phyloP scores from a whole-genome alignment of 345 rosid species.

The Streptanthus diversifolius region DNA sequence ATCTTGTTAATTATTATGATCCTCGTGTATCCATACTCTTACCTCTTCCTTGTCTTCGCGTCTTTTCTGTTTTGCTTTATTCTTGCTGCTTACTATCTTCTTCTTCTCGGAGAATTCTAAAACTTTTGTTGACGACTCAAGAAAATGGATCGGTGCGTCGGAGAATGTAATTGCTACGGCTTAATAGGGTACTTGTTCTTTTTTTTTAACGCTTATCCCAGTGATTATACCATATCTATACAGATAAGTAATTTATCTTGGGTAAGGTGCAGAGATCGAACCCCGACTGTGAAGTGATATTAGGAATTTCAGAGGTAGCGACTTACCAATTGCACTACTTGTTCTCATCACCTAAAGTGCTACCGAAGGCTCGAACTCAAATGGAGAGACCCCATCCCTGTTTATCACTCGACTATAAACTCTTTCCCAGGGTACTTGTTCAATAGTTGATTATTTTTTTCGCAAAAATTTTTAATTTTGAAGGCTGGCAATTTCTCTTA shows the following conservation, averaged over 20 bases:
- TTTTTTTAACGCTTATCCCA: no score
- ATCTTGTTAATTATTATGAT: constrained; percentile 3
- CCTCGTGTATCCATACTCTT: constrained; percentile 6
- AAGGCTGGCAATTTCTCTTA: background rate
- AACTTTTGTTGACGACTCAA: background rate
- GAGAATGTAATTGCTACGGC: background rate
- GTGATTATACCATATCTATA: no score
- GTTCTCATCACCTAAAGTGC: no score
- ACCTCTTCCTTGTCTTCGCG: constrained; percentile 5
- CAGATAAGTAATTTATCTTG: no score
- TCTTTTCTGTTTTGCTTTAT: constrained; percentile 12
- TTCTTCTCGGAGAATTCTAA: constrained; percentile 27
- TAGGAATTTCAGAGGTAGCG: no score
- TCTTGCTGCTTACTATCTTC: constrained; percentile 12
- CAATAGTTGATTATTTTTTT: background rate
- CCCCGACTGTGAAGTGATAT: no score
- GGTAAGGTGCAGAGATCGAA: no score
- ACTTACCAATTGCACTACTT: no score
- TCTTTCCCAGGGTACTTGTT: background rate
- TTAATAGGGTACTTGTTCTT: background rate
- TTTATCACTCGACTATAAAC: no score
- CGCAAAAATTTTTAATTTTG: background rate
- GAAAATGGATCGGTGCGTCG: background rate
- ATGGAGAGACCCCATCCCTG: no score
- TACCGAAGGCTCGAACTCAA: no score